Conservation (phyloP, 805 yeast species). For the Scheffersomyces lignosus region DNA sequence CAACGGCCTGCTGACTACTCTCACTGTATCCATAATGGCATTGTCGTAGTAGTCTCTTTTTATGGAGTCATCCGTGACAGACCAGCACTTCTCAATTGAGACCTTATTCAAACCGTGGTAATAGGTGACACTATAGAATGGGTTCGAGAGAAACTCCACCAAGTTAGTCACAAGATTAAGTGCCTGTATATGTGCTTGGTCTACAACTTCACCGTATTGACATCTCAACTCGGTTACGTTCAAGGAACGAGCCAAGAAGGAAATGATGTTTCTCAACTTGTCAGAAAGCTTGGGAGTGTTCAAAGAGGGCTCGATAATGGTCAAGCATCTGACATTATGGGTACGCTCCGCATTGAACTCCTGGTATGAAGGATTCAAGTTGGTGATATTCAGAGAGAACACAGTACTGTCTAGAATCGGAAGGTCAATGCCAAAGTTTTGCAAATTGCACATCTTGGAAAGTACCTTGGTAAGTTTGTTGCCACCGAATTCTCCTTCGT, state of each 20-base stretch:
- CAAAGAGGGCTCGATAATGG: constrained; percentile 23
- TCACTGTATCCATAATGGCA: not conserved
- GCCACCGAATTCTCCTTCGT: constrained; percentile 1
- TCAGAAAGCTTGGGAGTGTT: constrained; percentile 12
- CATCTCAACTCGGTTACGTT: constrained; percentile 15
- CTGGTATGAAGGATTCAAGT: not conserved
- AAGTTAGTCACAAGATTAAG: constrained; percentile 18
- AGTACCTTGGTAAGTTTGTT: constrained; percentile 6
- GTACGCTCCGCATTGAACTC: not conserved
- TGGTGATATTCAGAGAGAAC: not conserved
- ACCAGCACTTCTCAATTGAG: constrained; percentile 31
- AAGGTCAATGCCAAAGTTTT: constrained; percentile 14
- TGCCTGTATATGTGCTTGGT: constrained; percentile 24
- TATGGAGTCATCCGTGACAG: constrained; percentile 27
- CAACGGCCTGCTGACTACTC: constrained; percentile 1
- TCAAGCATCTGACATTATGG: constrained; percentile 5
- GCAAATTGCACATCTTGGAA: constrained; percentile 4
- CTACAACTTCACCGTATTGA: constrained; percentile 29
- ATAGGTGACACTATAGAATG: not conserved
- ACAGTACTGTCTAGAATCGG: constrained; percentile 8
- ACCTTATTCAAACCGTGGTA: constrained; percentile 9
- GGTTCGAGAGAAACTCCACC: constrained; percentile 10
- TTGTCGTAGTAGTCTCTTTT: constrained; percentile 15
- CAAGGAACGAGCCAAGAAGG: constrained; percentile 11
- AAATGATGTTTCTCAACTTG: constrained; percentile 10